Evolutionary conservation across 139 green algal species (phyloP).

Genomic region (Yamagishiella unicocca): DNA sequence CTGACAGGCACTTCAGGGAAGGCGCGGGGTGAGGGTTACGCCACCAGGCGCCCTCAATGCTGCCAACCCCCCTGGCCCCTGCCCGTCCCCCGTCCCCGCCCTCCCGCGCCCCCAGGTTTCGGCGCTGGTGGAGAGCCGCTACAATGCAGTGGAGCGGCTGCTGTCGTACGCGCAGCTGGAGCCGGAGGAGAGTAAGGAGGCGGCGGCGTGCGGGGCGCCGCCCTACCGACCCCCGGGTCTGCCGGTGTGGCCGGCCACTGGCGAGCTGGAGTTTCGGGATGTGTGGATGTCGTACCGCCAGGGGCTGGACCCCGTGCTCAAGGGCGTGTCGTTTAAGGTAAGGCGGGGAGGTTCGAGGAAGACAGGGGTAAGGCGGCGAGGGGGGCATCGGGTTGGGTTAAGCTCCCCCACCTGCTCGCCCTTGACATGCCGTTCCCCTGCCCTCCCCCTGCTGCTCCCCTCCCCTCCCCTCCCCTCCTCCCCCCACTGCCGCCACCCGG

Average conservation of each 20-base stretch:
- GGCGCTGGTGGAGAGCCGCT: conserved; percentile 81
- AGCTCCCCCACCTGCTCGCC: too few species aligned
- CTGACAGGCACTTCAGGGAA: too few species aligned
- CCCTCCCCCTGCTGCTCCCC: too few species aligned
- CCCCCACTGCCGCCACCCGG: too few species aligned
- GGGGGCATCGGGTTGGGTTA: too few species aligned
- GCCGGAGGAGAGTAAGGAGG: conserved; percentile 57
- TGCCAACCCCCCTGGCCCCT: too few species aligned
- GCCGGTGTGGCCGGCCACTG: conserved; percentile 69
- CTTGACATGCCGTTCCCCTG: too few species aligned
- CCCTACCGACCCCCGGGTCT: conserved; percentile 18
- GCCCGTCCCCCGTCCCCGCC: too few species aligned
- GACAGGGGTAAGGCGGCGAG: too few species aligned
- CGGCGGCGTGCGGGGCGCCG: conserved; percentile 38
- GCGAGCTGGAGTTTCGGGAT: conserved; percentile 59
- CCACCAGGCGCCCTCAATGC: too few species aligned
- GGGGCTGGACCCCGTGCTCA: conserved; percentile 75
- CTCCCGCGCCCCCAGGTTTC: conserved; percentile 2
- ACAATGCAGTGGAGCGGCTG: conserved; percentile 89
- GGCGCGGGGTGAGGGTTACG: too few species aligned
- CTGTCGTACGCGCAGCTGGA: conserved; percentile 72
- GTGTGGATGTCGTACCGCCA: conserved; percentile 77
- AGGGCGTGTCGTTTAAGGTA: conserved; percentile 71
- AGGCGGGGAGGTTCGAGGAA: neutral
- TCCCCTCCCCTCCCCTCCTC: too few species aligned